phyloP scores from a whole-genome alignment of 106 monocot genomes.

The Phalaenopsis equestris region DNA sequence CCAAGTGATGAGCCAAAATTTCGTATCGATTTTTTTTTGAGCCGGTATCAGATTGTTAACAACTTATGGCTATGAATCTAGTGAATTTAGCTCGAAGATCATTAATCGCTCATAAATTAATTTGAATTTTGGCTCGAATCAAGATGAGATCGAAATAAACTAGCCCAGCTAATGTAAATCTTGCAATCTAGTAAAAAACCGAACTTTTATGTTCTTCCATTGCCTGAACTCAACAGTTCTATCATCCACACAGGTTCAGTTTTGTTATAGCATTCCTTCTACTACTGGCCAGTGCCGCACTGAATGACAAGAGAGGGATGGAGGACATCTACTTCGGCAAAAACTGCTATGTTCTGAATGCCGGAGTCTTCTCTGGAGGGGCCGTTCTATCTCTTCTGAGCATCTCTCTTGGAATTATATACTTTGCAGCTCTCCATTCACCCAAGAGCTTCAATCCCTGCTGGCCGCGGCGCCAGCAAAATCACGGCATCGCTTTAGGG shows the following conservation, averaged over 20 bases:
- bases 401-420: constrained; percentile 46
- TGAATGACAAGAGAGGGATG: constrained; percentile 50
- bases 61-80: too few species aligned
- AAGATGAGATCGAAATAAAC: too few species aligned
- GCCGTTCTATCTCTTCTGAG: constrained; percentile 53
- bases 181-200: too few species aligned
- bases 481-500: constrained; percentile 75
- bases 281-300: constrained; percentile 55
- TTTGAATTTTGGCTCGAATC: too few species aligned
- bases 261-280: constrained; percentile 79
- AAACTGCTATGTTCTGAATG: constrained; percentile 77
- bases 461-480: constrained; percentile 9
- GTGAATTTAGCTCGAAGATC: too few species aligned
- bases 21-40: too few species aligned
- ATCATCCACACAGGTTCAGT: constrained; percentile 40
- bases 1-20: too few species aligned
- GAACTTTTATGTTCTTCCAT: not conserved
- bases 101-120: too few species aligned
- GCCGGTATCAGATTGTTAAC: too few species aligned
- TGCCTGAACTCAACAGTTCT: not conserved
- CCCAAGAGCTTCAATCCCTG: constrained; percentile 13
- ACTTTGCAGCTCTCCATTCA: constrained; percentile 40
- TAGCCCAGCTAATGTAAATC: too few species aligned
- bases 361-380: constrained; percentile 65
- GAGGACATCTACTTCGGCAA: constrained; percentile 48